phyloP scores from a whole-genome alignment of 768 basidiomycete genomes.

The Dacryopinax primogenitus region DNA sequence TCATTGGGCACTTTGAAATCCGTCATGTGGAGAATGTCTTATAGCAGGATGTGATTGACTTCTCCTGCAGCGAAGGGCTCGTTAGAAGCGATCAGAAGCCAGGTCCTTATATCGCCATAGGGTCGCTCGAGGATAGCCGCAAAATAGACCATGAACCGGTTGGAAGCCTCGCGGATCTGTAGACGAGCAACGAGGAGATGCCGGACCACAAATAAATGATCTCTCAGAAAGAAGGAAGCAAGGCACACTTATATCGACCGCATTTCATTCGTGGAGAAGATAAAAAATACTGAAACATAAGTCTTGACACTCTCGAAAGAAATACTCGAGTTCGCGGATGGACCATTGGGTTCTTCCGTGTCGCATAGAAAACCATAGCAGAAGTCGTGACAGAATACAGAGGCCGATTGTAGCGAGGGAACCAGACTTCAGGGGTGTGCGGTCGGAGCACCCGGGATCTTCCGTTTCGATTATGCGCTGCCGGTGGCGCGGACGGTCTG shows the following conservation, averaged over 20 bases:
- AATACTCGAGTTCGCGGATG: background rate
- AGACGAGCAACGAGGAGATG: too few relatives aligned
- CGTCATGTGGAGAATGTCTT: too few relatives aligned
- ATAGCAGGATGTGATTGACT: too few relatives aligned
- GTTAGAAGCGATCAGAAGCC: background rate
- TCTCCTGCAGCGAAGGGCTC: too few relatives aligned
- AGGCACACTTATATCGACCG: background rate
- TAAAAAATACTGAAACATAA: background rate
- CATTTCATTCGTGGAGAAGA: conserved; percentile 7
- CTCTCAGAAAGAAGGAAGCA: background rate
- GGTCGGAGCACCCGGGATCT: background rate
- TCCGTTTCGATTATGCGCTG: background rate
- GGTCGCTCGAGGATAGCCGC: background rate
- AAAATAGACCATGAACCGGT: background rate
- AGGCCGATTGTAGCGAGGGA: background rate
- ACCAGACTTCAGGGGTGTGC: background rate
- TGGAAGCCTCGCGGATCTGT: too few relatives aligned
- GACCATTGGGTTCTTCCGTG: background rate
- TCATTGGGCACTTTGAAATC: too few relatives aligned
- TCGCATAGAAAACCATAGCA: background rate
- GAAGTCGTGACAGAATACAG: conserved; percentile 8
- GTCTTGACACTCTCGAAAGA: background rate
- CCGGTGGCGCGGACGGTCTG: conserved; percentile 8
- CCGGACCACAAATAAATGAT: too few relatives aligned
- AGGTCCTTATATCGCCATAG: background rate